These are phyloP conservation scores for Linum tenue DNA, from an alignment of 345 rosid genomes.

Conservation along the genomic window DNA sequence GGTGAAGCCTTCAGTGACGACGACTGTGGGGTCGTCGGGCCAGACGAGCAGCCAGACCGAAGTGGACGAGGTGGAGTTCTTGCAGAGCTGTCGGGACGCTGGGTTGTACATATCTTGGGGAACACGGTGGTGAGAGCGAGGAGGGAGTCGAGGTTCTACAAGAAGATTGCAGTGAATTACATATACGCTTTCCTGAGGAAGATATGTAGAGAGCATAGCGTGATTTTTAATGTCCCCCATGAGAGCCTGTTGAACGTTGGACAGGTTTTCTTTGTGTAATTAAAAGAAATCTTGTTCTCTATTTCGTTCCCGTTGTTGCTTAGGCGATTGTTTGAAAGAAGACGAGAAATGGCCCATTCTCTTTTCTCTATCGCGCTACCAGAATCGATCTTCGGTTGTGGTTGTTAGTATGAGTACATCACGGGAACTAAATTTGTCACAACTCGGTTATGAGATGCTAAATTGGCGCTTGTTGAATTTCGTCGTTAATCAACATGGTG, in stretches of 20 bases:
- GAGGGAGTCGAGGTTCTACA: constrained; percentile 13
- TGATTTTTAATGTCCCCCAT: constrained; percentile 15
- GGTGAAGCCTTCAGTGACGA: background rate
- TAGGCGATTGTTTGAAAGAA: too few relatives aligned
- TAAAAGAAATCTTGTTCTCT: background rate
- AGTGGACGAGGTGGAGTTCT: constrained; percentile 13
- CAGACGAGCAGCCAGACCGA: background rate
- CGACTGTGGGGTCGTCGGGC: background rate
- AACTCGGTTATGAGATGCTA: too few relatives aligned
- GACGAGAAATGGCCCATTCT: too few relatives aligned
- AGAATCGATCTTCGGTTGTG: too few relatives aligned
- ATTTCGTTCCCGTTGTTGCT: too few relatives aligned
- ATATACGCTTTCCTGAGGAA: constrained; percentile 19
- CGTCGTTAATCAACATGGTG: too few relatives aligned
- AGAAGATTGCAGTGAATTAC: constrained; percentile 15
- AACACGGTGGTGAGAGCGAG: constrained; percentile 13
- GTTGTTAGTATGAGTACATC: too few relatives aligned
- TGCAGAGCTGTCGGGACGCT: constrained; percentile 10
- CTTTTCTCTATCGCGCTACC: too few relatives aligned
- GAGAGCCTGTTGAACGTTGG: constrained; percentile 18
- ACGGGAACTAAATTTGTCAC: too few relatives aligned
- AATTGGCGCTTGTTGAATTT: too few relatives aligned
- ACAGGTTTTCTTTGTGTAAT: constrained; percentile 11
- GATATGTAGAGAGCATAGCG: constrained; percentile 16
- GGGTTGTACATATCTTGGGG: constrained; percentile 15